These are phyloP conservation scores for Amanita exitialis DNA, from an alignment of 768 basidiomycete species.

Conservation along the genomic window DNA sequence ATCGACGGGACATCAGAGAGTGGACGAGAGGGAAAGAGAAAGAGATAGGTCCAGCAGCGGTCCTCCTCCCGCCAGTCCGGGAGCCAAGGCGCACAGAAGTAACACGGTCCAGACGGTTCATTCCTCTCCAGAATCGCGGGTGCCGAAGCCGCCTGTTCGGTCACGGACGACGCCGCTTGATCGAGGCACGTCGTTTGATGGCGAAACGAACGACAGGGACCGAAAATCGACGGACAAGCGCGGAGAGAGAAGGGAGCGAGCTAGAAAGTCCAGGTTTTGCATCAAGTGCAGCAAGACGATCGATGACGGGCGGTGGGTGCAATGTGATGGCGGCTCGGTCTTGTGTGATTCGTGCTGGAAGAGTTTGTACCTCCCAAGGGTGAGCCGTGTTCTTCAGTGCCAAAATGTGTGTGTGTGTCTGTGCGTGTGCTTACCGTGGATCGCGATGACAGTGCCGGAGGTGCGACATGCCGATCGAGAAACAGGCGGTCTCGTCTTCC, in stretches of 20 bases:
- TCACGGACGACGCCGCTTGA: conserved; percentile 35
- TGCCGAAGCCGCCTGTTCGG: conserved; percentile 46
- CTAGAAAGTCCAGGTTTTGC: conserved; percentile 39
- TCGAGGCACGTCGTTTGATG: neutral
- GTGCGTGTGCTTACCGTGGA: neutral
- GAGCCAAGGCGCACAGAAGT: conserved; percentile 28
- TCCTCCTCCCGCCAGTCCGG: conserved; percentile 3
- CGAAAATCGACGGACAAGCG: conserved; percentile 14
- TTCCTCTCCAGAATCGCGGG: conserved; percentile 32
- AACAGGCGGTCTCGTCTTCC: conserved; percentile 79
- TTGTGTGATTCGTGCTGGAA: conserved; percentile 94
- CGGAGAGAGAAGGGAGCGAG: conserved; percentile 18
- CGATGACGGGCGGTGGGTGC: conserved; percentile 77
- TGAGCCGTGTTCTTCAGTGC: conserved; percentile 20
- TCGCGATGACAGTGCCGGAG: conserved; percentile 59
- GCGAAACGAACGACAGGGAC: conserved; percentile 11
- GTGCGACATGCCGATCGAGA: conserved; percentile 82
- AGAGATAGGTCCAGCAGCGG: neutral
- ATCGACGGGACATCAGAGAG: conserved; percentile 19
- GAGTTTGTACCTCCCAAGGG: conserved; percentile 91
- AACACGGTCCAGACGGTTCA: conserved; percentile 41
- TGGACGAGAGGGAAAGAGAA: neutral
- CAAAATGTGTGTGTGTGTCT: neutral
- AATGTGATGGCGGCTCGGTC: conserved; percentile 62
- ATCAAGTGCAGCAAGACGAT: conserved; percentile 60